A percentile compares a stretch with the other conserved stretches of the same genome.
Conservation (phyloP, 176 grass and related monocot genomes). For the Puccinellia tenuiflora region DNA sequence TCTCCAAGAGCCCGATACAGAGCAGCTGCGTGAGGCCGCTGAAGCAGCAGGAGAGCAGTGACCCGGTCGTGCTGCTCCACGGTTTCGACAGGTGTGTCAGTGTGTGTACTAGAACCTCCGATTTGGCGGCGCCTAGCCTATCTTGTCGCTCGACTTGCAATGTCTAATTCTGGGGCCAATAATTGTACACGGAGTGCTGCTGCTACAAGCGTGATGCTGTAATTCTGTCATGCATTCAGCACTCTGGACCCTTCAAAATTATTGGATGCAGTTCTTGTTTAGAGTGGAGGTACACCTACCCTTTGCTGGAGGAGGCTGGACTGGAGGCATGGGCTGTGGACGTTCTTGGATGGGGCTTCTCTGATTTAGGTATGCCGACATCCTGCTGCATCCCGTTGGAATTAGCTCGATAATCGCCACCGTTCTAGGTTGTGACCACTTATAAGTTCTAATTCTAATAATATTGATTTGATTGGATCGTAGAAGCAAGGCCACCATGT, state of each 20-base stretch:
- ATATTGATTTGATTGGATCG: slow-evolving; percentile 7
- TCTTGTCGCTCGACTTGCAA: background rate
- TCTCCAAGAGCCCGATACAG: slow-evolving; percentile 47
- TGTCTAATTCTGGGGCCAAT: background rate
- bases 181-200: background rate
- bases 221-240: background rate
- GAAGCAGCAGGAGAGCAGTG: slow-evolving; percentile 33
- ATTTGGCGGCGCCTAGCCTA: background rate
- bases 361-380: slow-evolving; percentile 58
- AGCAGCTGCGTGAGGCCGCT: slow-evolving; percentile 94
- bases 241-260: slow-evolving; percentile 28
- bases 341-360: slow-evolving; percentile 99
- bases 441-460: too few relatives aligned
- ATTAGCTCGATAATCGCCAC: background rate
- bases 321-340: slow-evolving; percentile 86
- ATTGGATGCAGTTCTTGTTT: slow-evolving; percentile 81
- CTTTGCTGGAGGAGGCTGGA: slow-evolving; percentile 87
- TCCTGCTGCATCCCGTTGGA: background rate
- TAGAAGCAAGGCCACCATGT: slow-evolving; percentile 63
- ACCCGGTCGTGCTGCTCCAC: slow-evolving; percentile 85
- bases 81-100: slow-evolving; percentile 93
- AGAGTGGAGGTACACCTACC: slow-evolving; percentile 94
- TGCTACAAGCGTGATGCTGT: background rate
- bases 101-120: background rate
- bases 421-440: background rate